These are phyloP conservation scores for Oryza meridionalis DNA, from an alignment of 176 grass and related monocot genomes.

Conservation along the genomic window DNA sequence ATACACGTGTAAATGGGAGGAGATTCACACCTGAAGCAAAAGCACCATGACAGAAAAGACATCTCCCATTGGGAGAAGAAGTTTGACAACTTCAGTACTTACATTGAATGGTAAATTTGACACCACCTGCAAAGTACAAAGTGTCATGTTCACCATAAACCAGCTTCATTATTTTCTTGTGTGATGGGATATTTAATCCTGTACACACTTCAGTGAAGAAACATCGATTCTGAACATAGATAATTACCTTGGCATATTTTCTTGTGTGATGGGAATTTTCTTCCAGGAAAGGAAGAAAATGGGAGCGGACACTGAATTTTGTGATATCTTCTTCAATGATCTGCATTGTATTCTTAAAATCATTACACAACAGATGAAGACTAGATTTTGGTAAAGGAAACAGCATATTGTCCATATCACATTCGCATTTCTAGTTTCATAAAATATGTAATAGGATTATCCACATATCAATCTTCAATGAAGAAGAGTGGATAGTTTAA, in stretches of 20 bases:
- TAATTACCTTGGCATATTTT: conserved; percentile 70
- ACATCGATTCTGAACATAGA: conserved; percentile 1
- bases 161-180: conserved; percentile 13
- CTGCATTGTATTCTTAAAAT: conserved; percentile 44
- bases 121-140: conserved; percentile 70
- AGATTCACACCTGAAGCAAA: conserved; percentile 86
- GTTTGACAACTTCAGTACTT: conserved; percentile 88
- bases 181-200: too few species aligned
- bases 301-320: conserved; percentile 70
- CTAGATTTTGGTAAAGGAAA: conserved; percentile 17
- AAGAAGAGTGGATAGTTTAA: conserved; percentile 12
- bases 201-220: background rate
- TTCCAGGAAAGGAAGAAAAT: conserved; percentile 79
- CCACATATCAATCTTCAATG: conserved; percentile 1
- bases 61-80: conserved; percentile 95
- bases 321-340: conserved; percentile 88
- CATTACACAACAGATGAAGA: background rate
- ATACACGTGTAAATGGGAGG: background rate
- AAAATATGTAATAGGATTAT: background rate
- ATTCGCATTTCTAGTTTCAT: background rate
- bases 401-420: background rate
- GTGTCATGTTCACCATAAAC: conserved; percentile 19
- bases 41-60: conserved; percentile 81
- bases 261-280: conserved; percentile 37
- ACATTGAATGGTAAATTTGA: conserved; percentile 98